These are phyloP conservation scores for Neonectria sp. DNA, from an alignment of 2,329 filamentous ascomycete species.

Conservation along the genomic window DNA sequence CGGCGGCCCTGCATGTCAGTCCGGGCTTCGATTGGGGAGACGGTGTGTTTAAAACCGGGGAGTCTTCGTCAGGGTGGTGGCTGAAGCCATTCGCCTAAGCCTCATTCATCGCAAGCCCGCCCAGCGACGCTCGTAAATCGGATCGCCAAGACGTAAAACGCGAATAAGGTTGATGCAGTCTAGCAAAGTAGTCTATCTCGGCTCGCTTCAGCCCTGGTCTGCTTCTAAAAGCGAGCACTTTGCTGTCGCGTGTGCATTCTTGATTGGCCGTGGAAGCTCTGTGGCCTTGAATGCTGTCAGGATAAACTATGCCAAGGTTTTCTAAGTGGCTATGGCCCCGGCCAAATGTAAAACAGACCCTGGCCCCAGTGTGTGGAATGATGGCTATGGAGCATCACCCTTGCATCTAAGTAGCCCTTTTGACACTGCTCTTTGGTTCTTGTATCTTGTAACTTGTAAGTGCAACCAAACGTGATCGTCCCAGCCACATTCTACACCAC, in stretches of 20 bases:
- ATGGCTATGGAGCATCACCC: neutral
- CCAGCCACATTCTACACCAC: neutral
- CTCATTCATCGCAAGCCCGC: conserved; percentile 15
- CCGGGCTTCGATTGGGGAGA: neutral
- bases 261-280: conserved; percentile 26
- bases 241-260: conserved; percentile 16
- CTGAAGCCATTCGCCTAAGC: conserved; percentile 33
- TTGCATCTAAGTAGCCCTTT: neutral
- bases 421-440: neutral
- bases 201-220: conserved; percentile 15
- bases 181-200: neutral
- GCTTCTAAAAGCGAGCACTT: neutral
- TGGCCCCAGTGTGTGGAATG: neutral
- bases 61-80: conserved; percentile 41
- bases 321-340: neutral
- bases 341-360: conserved; percentile 10
- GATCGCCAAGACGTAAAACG: conserved; percentile 29
- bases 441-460: neutral
- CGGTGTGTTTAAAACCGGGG: conserved; percentile 12
- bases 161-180: conserved; percentile 16
- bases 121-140: conserved; percentile 1
- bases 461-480: neutral
- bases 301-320: conserved; percentile 29
- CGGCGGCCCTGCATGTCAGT: neutral
- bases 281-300: conserved; percentile 9